Percentiles rank a stretch among this genome's conserved stretches.
phyloP scores from a whole-genome alignment of 2,329 filamentous ascomycete genomes.

The Akanthomyces dipterigenus region DNA sequence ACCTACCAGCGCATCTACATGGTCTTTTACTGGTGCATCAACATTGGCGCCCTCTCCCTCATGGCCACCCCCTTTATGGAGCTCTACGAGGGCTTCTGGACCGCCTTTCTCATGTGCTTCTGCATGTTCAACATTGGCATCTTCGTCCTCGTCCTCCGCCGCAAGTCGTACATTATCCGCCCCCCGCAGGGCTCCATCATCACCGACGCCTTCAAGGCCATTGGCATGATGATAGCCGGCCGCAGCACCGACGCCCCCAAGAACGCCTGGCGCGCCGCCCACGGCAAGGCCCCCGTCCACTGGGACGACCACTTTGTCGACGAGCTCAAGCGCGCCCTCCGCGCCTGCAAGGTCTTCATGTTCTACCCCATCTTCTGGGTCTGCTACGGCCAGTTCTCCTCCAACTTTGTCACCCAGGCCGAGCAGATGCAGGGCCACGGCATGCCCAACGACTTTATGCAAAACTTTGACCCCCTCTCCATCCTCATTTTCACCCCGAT shows the following conservation, averaged over 20 bases:
- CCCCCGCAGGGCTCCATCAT: slow-evolving; percentile 57
- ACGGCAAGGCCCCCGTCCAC: slow-evolving; percentile 37
- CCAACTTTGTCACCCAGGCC: slow-evolving; percentile 59
- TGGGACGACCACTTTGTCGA: slow-evolving; percentile 69
- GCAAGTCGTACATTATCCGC: slow-evolving; percentile 43
- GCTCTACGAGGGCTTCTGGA: slow-evolving; percentile 60
- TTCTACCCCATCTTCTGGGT: slow-evolving; percentile 64
- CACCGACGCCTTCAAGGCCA: slow-evolving; percentile 52
- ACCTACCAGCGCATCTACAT: slow-evolving; percentile 65
- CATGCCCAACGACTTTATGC: slow-evolving; percentile 63
- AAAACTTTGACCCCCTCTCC: slow-evolving; percentile 61
- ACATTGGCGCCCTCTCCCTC: slow-evolving; percentile 62
- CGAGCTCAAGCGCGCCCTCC: slow-evolving; percentile 57
- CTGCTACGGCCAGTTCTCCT: slow-evolving; percentile 60
- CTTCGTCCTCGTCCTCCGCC: slow-evolving; percentile 39
- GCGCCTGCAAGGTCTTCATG: slow-evolving; percentile 67
- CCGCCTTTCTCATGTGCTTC: slow-evolving; percentile 51
- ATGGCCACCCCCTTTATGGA: slow-evolving; percentile 65
- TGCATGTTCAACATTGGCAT: slow-evolving; percentile 58
- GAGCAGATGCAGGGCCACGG: slow-evolving; percentile 52
- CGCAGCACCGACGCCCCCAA: slow-evolving; percentile 55
- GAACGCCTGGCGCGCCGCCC: slow-evolving; percentile 54
- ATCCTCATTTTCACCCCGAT: slow-evolving; percentile 62
- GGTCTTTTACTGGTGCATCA: slow-evolving; percentile 70
- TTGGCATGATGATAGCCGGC: slow-evolving; percentile 32